These are phyloP conservation scores for Tulasnella sp. DNA, from an alignment of 768 basidiomycete species.

Conservation along the genomic window DNA sequence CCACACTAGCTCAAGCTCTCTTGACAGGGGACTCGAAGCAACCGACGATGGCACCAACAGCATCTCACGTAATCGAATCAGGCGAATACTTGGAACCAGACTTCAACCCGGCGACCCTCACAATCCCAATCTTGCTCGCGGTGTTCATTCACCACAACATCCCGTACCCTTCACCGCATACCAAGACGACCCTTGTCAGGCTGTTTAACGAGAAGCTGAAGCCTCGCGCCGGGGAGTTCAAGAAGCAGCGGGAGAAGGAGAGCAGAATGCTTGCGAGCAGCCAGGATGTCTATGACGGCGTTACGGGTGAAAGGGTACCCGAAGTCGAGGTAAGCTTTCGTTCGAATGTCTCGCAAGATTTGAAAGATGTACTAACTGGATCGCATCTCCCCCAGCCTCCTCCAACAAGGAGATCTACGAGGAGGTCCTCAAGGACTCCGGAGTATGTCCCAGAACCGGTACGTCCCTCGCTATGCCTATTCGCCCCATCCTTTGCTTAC, in stretches of 20 bases:
- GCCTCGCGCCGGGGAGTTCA: conserved; percentile 42
- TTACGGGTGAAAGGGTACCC: conserved; percentile 41
- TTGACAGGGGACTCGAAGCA: background rate
- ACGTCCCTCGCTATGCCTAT: background rate
- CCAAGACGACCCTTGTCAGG: conserved; percentile 64
- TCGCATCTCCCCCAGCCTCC: conserved; percentile 20
- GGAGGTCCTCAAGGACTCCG: conserved; percentile 51
- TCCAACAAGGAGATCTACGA: conserved; percentile 45
- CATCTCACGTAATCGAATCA: conserved; percentile 57
- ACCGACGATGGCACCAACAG: conserved; percentile 28
- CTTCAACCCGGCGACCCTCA: conserved; percentile 62
- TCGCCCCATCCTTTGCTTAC: background rate
- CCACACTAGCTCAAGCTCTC: background rate
- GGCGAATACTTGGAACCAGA: conserved; percentile 73
- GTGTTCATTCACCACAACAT: conserved; percentile 68
- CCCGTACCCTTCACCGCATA: conserved; percentile 59
- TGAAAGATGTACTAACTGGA: background rate
- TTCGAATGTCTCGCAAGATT: background rate
- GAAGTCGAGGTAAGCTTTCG: background rate
- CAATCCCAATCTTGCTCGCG: conserved; percentile 71
- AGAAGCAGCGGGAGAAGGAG: conserved; percentile 50
- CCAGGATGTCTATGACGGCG: conserved; percentile 70
- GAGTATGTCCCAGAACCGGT: conserved; percentile 31
- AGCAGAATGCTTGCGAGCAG: conserved; percentile 66
- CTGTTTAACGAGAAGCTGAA: conserved; percentile 72